A percentile compares a stretch with the other conserved stretches of the same genome.
Conservation (phyloP, 2,329 filamentous ascomycete species). For the Colletotrichum sp. region DNA sequence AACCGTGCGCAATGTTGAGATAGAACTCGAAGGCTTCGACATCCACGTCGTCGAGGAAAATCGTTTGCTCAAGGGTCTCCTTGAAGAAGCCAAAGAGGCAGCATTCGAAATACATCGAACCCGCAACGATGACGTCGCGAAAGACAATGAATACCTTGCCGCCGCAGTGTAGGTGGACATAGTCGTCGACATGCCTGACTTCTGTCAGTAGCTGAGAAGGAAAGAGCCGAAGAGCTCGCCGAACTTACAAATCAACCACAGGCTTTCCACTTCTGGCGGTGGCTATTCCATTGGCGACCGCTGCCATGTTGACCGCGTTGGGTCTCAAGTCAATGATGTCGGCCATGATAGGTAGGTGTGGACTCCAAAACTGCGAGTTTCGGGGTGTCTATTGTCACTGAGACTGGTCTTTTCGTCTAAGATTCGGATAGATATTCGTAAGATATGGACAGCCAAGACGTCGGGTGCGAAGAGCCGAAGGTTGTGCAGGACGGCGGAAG, state of each 20-base stretch:
- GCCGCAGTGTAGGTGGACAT: neutral
- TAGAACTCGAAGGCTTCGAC: neutral
- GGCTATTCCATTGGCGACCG: neutral
- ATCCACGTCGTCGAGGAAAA: neutral
- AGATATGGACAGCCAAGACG: neutral
- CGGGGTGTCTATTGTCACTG: neutral
- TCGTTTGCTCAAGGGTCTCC: neutral
- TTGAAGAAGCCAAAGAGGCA: constrained; percentile 2
- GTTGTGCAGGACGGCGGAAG: neutral
- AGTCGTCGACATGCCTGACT: neutral
- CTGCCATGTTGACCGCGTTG: neutral
- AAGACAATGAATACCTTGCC: constrained; percentile 1
- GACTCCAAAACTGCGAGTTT: neutral
- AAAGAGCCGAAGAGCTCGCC: neutral
- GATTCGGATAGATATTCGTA: neutral
- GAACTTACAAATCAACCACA: neutral
- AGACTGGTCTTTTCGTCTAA: neutral
- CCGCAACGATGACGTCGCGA: constrained; percentile 2
- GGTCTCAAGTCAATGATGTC: neutral
- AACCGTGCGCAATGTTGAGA: constrained; percentile 2
- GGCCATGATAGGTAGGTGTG: neutral
- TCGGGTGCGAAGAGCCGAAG: neutral
- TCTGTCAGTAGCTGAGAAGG: neutral
- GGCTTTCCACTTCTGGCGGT: neutral
- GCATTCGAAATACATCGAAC: constrained; percentile 11